Evolutionary conservation across 192 early-diverging fungal species (phyloP), one percentile per base, ranked within the genome.

Genomic region (Rhizophagus prolifer): DNA sequence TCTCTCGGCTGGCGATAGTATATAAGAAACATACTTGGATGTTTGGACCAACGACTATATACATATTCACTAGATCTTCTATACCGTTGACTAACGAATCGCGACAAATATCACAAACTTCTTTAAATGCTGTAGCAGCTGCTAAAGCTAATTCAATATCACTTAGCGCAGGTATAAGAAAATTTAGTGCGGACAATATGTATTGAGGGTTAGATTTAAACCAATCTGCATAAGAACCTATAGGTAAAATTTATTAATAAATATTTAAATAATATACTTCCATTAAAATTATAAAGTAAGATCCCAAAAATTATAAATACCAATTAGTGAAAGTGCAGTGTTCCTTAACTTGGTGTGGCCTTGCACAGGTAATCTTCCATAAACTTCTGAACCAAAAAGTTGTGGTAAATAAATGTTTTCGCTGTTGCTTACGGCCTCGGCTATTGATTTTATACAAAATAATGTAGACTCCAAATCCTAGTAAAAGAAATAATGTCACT

Each of bases 51-150:
- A 90, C 89, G 38, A 87, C 87, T 50, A 84, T 72, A 79, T 90
- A 91, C 7, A 91, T 82, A 8, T 83, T 79, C 74, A 92, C 85
- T 65, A 93, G 83, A 44, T 81, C 85, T 54, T 86, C 88, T 12
- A 90, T 82, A 0, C 84, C 89, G 1, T 82, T 86, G 1, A 90
- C 81, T 3, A 93, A 79, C n/a, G 86, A 84, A 28, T 86, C 84
- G 47, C 91, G 87, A 75, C 92, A 93, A 61, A 85, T 86, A 65
- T 93, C 91, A 76, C 92, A 93, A 54, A 93, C 88, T 38, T 85
- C 85, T 19, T 90, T 86, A 16, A 93, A 88, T 2, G 91, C 85
- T 5, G 82, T 82, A n/a, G 89, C 91, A 4, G 92, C 91, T n/a
- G 83, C 67, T 4, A 80, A 82, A 10, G 91, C 88, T 8, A 91